Evolutionary conservation across 1,284 basidiomycete genomes (phyloP).

Genomic region (Moesziomyces sp.): DNA sequence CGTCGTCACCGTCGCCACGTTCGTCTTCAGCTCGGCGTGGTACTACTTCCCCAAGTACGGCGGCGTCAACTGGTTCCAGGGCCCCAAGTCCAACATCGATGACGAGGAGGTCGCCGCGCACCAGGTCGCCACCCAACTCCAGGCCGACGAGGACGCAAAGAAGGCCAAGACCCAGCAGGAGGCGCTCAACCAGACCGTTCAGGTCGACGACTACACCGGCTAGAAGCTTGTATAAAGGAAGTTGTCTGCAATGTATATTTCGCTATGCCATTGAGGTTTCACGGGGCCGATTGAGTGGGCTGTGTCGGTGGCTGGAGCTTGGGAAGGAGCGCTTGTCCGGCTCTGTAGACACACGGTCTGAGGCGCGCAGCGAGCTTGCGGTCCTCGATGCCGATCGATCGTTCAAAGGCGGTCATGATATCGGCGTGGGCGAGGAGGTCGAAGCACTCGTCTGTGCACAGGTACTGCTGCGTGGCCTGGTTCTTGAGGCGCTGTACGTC

Average conservation of each 20-base stretch:
- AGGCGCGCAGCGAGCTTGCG: slow-evolving; percentile 18
- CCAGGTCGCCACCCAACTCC: slow-evolving; percentile 18
- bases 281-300: too few relatives aligned
- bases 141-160: slow-evolving; percentile 23
- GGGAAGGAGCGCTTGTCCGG: slow-evolving; percentile 7
- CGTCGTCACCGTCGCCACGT: slow-evolving; percentile 43
- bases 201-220: slow-evolving; percentile 33
- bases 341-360: slow-evolving; percentile 21
- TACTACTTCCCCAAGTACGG: slow-evolving; percentile 50
- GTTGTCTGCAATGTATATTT: too few relatives aligned
- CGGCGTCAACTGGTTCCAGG: slow-evolving; percentile 45
- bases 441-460: slow-evolving; percentile 44
- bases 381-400: slow-evolving; percentile 20
- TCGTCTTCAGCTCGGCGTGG: slow-evolving; percentile 40
- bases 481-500: slow-evolving; percentile 19
- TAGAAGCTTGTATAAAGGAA: background rate
- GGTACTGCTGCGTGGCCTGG: slow-evolving; percentile 9
- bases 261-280: too few relatives aligned
- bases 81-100: slow-evolving; percentile 45
- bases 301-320: background rate
- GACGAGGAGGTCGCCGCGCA: slow-evolving; percentile 33
- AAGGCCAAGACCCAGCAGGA: slow-evolving; percentile 32
- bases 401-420: slow-evolving; percentile 51
- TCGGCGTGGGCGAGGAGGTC: slow-evolving; percentile 51
- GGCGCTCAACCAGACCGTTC: slow-evolving; percentile 19